A percentile compares a stretch with the other conserved stretches of the same genome.
Conservation (phyloP, 2,329 filamentous ascomycete genomes). For the Cladosporium sp. region DNA sequence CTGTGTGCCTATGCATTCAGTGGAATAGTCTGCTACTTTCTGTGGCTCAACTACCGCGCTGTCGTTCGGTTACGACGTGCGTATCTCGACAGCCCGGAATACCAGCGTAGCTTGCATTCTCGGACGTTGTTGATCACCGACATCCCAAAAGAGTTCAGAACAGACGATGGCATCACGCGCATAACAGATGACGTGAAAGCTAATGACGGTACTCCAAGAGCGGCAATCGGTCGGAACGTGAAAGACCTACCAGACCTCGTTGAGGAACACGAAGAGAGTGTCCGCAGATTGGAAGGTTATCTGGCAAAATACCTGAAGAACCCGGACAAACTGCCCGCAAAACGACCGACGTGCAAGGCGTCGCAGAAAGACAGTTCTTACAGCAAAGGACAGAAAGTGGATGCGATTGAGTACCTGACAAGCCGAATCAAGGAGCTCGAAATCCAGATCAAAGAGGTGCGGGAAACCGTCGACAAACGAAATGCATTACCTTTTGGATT, state of each 20-base stretch:
- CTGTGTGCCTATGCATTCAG: constrained; percentile 67
- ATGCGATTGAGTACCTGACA: constrained; percentile 92
- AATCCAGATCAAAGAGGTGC: constrained; percentile 78
- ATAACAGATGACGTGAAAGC: constrained; percentile 80
- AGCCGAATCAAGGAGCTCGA: constrained; percentile 82
- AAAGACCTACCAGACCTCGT: constrained; percentile 86
- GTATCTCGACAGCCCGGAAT: constrained; percentile 85
- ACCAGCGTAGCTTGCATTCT: constrained; percentile 83
- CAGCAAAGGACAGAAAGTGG: constrained; percentile 72
- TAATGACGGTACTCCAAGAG: constrained; percentile 75
- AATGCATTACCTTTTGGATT: constrained; percentile 92
- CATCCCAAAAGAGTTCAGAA: constrained; percentile 72
- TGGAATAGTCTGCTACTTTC: constrained; percentile 72
- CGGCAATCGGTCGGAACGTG: constrained; percentile 86
- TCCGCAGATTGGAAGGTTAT: constrained; percentile 78
- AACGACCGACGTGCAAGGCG: constrained; percentile 75
- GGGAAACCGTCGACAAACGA: constrained; percentile 79
- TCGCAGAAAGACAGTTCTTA: constrained; percentile 76
- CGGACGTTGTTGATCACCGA: constrained; percentile 72
- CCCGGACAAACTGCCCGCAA: constrained; percentile 74
- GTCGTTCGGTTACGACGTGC: constrained; percentile 70
- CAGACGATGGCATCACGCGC: constrained; percentile 83
- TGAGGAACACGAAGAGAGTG: constrained; percentile 76
- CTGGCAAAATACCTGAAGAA: constrained; percentile 90
- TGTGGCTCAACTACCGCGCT: constrained; percentile 88